Evolutionary conservation across 2,329 filamentous ascomycete genomes (phyloP).

Genomic region (Pyrenophora seminiperda): DNA sequence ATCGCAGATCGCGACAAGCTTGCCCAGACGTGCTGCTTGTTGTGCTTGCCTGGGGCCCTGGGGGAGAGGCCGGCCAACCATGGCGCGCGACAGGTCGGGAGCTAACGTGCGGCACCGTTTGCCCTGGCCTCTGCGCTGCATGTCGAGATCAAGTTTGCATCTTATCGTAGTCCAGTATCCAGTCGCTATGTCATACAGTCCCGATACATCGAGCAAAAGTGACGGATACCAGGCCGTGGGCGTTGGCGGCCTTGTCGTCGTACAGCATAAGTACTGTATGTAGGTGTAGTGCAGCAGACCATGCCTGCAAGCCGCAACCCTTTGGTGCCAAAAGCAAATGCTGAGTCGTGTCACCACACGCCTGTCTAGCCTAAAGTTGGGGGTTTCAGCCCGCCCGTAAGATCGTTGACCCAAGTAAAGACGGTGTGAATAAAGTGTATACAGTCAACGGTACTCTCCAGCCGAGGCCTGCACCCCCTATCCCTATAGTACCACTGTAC

Average conservation of each 20-base stretch:
- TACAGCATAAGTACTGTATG: too few species aligned
- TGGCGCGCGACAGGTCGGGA: constrained; percentile 3
- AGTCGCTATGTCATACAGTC: constrained; percentile 4
- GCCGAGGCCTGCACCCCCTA: background rate
- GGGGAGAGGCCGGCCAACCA: background rate
- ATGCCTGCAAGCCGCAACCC: background rate
- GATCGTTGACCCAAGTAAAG: constrained; percentile 7
- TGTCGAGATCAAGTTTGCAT: constrained; percentile 4
- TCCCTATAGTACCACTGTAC: too few species aligned
- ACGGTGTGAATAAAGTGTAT: constrained; percentile 10
- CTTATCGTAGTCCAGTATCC: background rate
- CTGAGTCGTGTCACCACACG: constrained; percentile 2
- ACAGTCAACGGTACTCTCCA: too few species aligned
- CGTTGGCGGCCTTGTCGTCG: background rate
- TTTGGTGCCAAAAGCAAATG: background rate
- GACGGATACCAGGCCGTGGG: background rate
- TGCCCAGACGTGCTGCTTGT: too few species aligned
- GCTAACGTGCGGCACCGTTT: constrained; percentile 10
- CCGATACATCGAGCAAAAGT: constrained; percentile 2
- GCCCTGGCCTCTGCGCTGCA: background rate
- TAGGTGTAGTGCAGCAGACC: too few species aligned
- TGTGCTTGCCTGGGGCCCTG: background rate
- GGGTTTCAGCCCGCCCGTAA: constrained; percentile 6
- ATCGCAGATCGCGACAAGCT: constrained; percentile 4
- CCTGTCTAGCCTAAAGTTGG: background rate